Base-by-base conservation (phyloP, 345 rosid species). In the Citrus hindsii region DNA sequence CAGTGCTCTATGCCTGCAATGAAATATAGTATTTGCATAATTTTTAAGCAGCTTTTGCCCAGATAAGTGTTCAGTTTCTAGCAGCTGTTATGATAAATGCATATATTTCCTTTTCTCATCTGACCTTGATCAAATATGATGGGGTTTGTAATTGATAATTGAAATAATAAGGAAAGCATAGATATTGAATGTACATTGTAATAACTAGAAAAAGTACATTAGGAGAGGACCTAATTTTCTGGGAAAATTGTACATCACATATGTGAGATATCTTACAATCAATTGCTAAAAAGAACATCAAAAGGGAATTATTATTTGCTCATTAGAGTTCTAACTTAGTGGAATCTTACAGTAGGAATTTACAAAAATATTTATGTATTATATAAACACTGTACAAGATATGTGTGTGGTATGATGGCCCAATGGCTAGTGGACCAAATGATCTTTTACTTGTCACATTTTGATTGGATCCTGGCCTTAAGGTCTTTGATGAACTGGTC, bases 401-500 rank as follows among this genome's bases (percentile, higher is more conserved):
- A 19, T 65, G 22, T 7, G 12, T 12, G 21, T 18, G 24, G 7
- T 9, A 12, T 10, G 14, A 40, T 69, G 0, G 19, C 27, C 28
- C 14, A 46, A 10, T 3, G 51, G 16, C 14, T 3, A 12, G 51
- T 12, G 51, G 51, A 12, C 51, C 16, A 3, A 46, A 13, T 46
- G 0, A 3, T 46, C 51, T 12, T 46, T 46, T 3, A 46, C 51
- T 46, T 42, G 24, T 30, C 7, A 22, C 40, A 10, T 2, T 37
- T 66, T 18, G 53, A 42, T 46, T 60, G 78, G 28, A 79, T 83
- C 67, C 75, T 83, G 21, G 55, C 74, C 83, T 81, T 75, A 0
- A 87, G 67, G 9, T 77, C 87, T 6, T 69, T 21, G n/a, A 81
- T 51, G 63, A 87, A 75, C n/a, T 71, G 83, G 5, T 70, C 58